These are phyloP conservation scores for Dinochytrium kinnereticum DNA, from an alignment of 371 early-diverging fungal genomes.

Conservation along the genomic window DNA sequence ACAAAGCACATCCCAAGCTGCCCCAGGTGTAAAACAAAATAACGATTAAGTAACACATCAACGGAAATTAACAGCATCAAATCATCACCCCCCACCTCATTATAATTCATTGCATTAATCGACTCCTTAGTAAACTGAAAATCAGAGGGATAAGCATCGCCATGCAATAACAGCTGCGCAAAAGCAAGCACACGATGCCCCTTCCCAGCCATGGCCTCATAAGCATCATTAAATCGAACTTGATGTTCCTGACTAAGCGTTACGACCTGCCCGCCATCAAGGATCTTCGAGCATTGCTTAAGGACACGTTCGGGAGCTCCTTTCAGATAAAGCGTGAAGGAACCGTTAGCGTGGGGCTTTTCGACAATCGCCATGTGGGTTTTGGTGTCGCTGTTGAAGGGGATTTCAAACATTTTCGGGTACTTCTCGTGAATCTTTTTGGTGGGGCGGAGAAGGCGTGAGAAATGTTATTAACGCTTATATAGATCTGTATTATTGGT, in stretches of 20 bases:
- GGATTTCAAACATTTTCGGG: slow-evolving; percentile 92
- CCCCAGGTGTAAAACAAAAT: neutral
- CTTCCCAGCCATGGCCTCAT: slow-evolving; percentile 82
- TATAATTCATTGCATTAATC: neutral
- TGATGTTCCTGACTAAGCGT: slow-evolving; percentile 66
- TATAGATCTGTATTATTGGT: too few relatives aligned
- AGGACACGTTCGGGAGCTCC: slow-evolving; percentile 94
- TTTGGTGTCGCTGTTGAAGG: slow-evolving; percentile 93
- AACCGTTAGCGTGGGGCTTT: slow-evolving; percentile 67
- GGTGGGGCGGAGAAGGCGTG: too few relatives aligned
- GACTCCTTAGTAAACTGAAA: slow-evolving; percentile 71
- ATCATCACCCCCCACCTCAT: neutral
- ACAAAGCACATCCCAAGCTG: slow-evolving; percentile 71
- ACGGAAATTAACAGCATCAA: neutral
- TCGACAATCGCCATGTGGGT: slow-evolving; percentile 86
- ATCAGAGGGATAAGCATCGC: slow-evolving; percentile 68
- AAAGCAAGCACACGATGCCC: slow-evolving; percentile 95
- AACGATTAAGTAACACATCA: neutral
- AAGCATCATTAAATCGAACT: slow-evolving; percentile 68
- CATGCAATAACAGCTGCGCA: slow-evolving; percentile 73
- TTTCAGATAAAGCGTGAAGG: slow-evolving; percentile 78
- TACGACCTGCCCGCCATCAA: slow-evolving; percentile 50
- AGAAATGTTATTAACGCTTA: too few relatives aligned
- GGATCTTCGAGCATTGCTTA: slow-evolving; percentile 69
- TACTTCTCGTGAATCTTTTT: slow-evolving; percentile 52